phyloP scores from a whole-genome alignment of 164 flowering plant genomes.

The Stephania japonica region DNA sequence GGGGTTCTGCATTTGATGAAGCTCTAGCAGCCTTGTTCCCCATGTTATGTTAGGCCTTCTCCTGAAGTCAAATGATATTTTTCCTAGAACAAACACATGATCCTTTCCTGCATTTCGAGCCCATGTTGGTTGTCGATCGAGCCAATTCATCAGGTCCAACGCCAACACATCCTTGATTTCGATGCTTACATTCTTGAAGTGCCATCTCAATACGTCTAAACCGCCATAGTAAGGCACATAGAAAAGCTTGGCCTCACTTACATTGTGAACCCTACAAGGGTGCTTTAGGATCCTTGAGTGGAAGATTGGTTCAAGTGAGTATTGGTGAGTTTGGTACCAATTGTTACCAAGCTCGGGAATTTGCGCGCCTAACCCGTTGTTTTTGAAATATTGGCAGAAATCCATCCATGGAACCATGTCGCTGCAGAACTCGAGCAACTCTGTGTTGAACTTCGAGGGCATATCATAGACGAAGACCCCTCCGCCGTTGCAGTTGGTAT shows the following conservation, averaged over 20 bases:
- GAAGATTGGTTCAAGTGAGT: conserved; percentile 62
- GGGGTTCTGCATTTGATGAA: conserved; percentile 55
- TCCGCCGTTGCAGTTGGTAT: conserved; percentile 34
- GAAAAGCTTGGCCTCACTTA: conserved; percentile 55
- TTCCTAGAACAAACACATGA: conserved; percentile 74
- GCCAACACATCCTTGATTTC: conserved; percentile 48
- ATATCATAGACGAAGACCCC: conserved; percentile 68
- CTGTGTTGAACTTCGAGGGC: conserved; percentile 70
- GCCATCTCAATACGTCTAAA: conserved; percentile 60
- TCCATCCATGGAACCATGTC: conserved; percentile 53
- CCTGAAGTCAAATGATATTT: conserved; percentile 81
- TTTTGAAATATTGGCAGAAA: conserved; percentile 46
- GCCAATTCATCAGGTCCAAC: conserved; percentile 59
- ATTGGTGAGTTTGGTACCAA: conserved; percentile 75
- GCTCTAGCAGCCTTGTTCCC: conserved; percentile 58
- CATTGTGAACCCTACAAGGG: conserved; percentile 58
- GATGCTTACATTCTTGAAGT: conserved; percentile 49
- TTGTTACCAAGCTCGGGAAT: conserved; percentile 47
- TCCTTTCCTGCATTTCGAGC: conserved; percentile 46
- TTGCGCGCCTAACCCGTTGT: conserved; percentile 52
- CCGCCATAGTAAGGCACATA: conserved; percentile 84
- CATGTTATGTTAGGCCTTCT: conserved; percentile 27
- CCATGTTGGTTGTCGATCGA: conserved; percentile 43
- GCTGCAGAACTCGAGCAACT: conserved; percentile 43
- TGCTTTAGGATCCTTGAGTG: conserved; percentile 57